Conservation (phyloP, 148 eudicot genomes). For the Rhododendron griersonianum region DNA sequence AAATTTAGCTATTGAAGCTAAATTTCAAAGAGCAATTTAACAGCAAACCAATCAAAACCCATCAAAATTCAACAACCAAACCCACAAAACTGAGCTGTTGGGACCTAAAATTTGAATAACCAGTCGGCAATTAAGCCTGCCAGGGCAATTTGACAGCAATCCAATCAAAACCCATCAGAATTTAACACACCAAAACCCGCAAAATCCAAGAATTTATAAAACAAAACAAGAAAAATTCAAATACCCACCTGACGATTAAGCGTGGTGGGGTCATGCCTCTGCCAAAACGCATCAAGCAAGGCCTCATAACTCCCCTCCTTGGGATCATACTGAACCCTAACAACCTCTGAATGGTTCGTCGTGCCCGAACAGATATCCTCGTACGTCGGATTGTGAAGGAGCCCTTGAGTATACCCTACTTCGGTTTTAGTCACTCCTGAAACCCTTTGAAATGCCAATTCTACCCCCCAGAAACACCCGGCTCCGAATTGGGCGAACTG, state of each 20-base stretch:
- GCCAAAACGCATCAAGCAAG: slow-evolving; percentile 49
- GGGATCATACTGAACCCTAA: slow-evolving; percentile 55
- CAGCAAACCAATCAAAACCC: neutral
- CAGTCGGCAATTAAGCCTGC: neutral
- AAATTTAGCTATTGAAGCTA: neutral
- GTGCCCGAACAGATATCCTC: slow-evolving; percentile 47
- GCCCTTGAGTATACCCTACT: slow-evolving; percentile 47
- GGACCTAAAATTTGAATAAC: neutral
- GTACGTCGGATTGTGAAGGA: slow-evolving; percentile 34
- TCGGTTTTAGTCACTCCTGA: slow-evolving; percentile 53
- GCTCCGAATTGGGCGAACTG: slow-evolving; percentile 50
- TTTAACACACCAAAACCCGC: neutral
- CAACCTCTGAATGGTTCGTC: slow-evolving; percentile 50
- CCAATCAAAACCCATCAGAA: slow-evolving; percentile 4
- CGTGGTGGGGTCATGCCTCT: slow-evolving; percentile 52
- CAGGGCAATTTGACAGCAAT: neutral
- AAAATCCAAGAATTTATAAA: neutral
- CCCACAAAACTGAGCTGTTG: neutral
- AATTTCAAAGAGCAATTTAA: neutral
- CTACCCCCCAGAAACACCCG: slow-evolving; percentile 66
- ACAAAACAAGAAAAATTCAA: neutral
- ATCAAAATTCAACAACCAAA: neutral
- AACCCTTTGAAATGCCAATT: slow-evolving; percentile 53
- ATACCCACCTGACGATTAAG: slow-evolving; percentile 49
- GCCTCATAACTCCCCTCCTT: slow-evolving; percentile 34